A percentile compares a stretch with the other conserved stretches of the same genome.
Conservation (phyloP, 1,139 yeast genomes). For the Diutina pseudorugosa region DNA sequence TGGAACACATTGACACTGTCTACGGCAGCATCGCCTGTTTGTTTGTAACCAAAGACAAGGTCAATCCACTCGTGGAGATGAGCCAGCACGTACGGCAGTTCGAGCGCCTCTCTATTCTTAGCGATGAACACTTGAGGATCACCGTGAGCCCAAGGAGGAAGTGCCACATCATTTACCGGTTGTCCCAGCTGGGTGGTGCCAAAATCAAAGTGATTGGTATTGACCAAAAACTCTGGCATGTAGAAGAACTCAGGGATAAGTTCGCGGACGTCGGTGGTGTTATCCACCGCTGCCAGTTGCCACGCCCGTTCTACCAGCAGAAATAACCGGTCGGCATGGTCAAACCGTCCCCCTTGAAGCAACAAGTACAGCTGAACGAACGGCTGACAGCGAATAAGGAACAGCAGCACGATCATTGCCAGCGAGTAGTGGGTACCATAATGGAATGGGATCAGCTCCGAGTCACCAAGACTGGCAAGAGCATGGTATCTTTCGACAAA, state of each 20-base stretch:
- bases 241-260: conserved; percentile 75
- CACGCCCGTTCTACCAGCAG: conserved; percentile 64
- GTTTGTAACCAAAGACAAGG: conserved; percentile 67
- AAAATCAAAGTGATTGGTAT: conserved; percentile 52
- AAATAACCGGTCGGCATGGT: conserved; percentile 74
- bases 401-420: conserved; percentile 83
- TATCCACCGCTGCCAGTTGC: conserved; percentile 65
- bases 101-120: conserved; percentile 71
- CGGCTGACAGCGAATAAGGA: conserved; percentile 62
- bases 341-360: conserved; percentile 78
- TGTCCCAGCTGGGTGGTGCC: conserved; percentile 58
- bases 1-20: conserved; percentile 64
- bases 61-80: conserved; percentile 77
- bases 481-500: conserved; percentile 66
- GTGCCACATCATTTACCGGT: conserved; percentile 42
- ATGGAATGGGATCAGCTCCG: conserved; percentile 62
- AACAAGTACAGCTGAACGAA: conserved; percentile 66
- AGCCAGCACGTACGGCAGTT: conserved; percentile 65
- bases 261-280: conserved; percentile 79
- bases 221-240: conserved; percentile 61
- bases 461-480: conserved; percentile 36
- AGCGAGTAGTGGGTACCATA: conserved; percentile 89
- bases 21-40: conserved; percentile 57
- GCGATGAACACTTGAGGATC: conserved; percentile 62
- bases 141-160: conserved; percentile 76